phyloP scores from a whole-genome alignment of 768 basidiomycete species.

The Melanogaster broomeanus region DNA sequence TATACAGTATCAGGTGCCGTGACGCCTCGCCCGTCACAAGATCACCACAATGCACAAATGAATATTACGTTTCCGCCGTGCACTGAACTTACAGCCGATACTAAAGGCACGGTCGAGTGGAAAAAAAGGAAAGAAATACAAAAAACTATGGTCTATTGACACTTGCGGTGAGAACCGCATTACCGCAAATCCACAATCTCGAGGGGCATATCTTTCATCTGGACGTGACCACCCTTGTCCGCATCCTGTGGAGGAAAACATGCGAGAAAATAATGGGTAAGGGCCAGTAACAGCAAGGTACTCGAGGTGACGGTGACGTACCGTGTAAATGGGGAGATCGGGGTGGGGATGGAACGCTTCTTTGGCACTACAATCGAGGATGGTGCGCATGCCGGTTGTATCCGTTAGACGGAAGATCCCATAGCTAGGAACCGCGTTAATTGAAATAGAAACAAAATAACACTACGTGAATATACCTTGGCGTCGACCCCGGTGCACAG shows the following conservation, averaged over 20 bases:
- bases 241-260: conserved; percentile 69
- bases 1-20: no score
- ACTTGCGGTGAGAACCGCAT: background rate
- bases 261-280: background rate
- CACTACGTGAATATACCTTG: conserved; percentile 54
- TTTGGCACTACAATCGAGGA: conserved; percentile 65
- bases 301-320: conserved; percentile 37
- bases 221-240: conserved; percentile 83
- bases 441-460: background rate
- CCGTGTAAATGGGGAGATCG: conserved; percentile 83
- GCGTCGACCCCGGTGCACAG: conserved; percentile 78
- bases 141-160: background rate
- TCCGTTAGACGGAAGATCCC: conserved; percentile 91
- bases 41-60: no score
- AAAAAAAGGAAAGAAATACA: background rate
- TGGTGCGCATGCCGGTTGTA: conserved; percentile 75
- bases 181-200: conserved; percentile 84
- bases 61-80: no score
- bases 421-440: conserved; percentile 42
- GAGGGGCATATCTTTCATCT: conserved; percentile 68
- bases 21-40: no score
- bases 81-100: no score
- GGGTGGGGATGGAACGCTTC: conserved; percentile 89
- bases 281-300: background rate
- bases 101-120: background rate